Evolutionary conservation across 768 basidiomycete genomes (phyloP).

Genomic region (Hebeloma cylindrosporum): DNA sequence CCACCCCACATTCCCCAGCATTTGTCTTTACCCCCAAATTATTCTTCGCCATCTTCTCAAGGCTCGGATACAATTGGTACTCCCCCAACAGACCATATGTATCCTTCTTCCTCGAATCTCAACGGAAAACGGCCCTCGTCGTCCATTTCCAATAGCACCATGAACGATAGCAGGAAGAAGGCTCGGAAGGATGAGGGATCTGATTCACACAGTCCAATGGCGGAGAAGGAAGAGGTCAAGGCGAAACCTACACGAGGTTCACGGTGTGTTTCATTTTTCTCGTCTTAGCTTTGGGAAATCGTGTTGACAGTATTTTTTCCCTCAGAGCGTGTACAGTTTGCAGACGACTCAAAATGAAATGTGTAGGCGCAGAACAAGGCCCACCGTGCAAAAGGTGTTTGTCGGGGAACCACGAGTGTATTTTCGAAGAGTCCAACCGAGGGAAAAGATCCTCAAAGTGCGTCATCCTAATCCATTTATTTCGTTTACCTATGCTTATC

Average conservation of each 20-base stretch:
- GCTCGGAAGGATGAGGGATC: slow-evolving; percentile 61
- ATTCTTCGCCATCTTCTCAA: slow-evolving; percentile 79
- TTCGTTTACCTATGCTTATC: slow-evolving; percentile 20
- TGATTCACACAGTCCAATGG: slow-evolving; percentile 44
- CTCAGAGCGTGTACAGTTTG: slow-evolving; percentile 88
- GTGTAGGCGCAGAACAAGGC: slow-evolving; percentile 86
- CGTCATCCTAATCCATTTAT: slow-evolving; percentile 20
- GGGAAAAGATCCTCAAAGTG: slow-evolving; percentile 89
- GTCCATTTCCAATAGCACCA: slow-evolving; percentile 37
- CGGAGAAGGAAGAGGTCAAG: slow-evolving; percentile 66
- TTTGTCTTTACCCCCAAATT: slow-evolving; percentile 53
- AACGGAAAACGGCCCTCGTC: slow-evolving; percentile 72
- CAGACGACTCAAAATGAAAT: slow-evolving; percentile 91
- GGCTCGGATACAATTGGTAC: slow-evolving; percentile 77
- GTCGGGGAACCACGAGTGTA: slow-evolving; percentile 81
- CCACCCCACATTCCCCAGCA: slow-evolving; percentile 54
- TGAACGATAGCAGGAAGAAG: slow-evolving; percentile 55
- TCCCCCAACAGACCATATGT: slow-evolving; percentile 65
- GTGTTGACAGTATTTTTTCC: slow-evolving; percentile 10
- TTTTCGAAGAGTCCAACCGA: slow-evolving; percentile 96
- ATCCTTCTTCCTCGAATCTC: slow-evolving; percentile 46
- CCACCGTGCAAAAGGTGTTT: slow-evolving; percentile 89
- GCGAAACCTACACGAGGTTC: slow-evolving; percentile 88
- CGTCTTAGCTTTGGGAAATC: not conserved
- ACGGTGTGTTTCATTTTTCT: slow-evolving; percentile 46